Percentiles rank a stretch among this genome's conserved stretches.
phyloP scores from a whole-genome alignment of 83 land plant species.

The Picea engelmannii region DNA sequence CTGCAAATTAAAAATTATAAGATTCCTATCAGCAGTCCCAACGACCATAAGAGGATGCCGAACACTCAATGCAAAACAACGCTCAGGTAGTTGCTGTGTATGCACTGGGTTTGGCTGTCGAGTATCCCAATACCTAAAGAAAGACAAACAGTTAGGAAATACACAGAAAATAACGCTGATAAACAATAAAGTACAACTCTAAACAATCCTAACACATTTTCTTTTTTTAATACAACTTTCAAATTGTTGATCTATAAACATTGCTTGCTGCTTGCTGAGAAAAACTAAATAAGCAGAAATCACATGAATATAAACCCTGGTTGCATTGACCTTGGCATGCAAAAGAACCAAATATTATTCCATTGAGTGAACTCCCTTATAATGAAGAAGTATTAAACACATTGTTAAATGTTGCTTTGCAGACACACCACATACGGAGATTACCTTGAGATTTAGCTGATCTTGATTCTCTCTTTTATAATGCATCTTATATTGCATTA shows the following conservation, averaged over 20 bases:
- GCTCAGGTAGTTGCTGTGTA: constrained; percentile 86
- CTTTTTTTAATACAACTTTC: neutral
- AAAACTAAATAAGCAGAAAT: neutral
- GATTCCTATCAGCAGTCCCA: constrained; percentile 87
- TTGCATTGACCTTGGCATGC: too few species aligned
- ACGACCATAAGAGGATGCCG: constrained; percentile 95
- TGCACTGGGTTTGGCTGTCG: constrained; percentile 84
- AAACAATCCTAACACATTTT: neutral
- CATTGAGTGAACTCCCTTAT: neutral
- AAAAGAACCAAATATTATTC: neutral
- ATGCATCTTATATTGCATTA: too few species aligned
- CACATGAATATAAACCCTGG: too few species aligned
- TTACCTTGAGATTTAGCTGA: too few species aligned
- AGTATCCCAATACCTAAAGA: constrained; percentile 89
- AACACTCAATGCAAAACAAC: constrained; percentile 78
- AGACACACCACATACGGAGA: too few species aligned
- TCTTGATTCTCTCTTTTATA: too few species aligned
- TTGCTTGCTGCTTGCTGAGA: neutral
- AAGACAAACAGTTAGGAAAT: neutral
- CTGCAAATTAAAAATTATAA: constrained; percentile 78
- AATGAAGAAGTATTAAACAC: neutral
- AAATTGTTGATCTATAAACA: neutral
- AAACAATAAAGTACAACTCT: neutral
- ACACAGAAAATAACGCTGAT: neutral
- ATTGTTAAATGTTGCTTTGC: too few species aligned